phyloP scores from a whole-genome alignment of 1,284 basidiomycete species.

The Paramarasmius palmivorus region DNA sequence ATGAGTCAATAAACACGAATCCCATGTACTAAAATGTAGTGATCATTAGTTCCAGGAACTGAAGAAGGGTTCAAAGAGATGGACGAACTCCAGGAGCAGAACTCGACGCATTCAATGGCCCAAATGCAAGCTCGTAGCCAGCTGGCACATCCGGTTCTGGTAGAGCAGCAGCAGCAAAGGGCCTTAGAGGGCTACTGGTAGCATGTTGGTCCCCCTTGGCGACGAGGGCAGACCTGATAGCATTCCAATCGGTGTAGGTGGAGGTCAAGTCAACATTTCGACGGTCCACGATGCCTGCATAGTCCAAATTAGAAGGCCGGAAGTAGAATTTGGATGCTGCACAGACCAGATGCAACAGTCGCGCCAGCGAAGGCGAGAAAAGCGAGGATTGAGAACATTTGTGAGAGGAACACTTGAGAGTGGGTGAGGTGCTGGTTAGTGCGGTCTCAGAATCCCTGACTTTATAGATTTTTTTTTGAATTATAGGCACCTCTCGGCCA shows the following conservation, averaged over 20 bases:
- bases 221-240: not conserved
- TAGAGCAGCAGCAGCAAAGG: not conserved
- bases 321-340: not conserved
- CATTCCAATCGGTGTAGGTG: not conserved
- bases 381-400: not conserved
- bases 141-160: not conserved
- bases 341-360: not conserved
- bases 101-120: not conserved
- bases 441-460: not conserved
- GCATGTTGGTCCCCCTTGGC: not conserved
- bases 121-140: not conserved
- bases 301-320: not conserved
- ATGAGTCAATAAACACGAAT: not conserved
- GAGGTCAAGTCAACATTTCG: no score
- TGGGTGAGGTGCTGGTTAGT: not conserved
- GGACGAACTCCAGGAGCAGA: not conserved
- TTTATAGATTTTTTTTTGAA: not conserved
- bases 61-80: not conserved
- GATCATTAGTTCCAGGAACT: not conserved
- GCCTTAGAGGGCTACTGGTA: no score
- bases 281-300: not conserved
- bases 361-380: not conserved
- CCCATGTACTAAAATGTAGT: not conserved
- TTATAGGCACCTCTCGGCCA: not conserved
- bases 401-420: not conserved